These are phyloP conservation scores for Paralagenidium karlingii DNA, from an alignment of 352 stramenopile genomes.

Conservation along the genomic window DNA sequence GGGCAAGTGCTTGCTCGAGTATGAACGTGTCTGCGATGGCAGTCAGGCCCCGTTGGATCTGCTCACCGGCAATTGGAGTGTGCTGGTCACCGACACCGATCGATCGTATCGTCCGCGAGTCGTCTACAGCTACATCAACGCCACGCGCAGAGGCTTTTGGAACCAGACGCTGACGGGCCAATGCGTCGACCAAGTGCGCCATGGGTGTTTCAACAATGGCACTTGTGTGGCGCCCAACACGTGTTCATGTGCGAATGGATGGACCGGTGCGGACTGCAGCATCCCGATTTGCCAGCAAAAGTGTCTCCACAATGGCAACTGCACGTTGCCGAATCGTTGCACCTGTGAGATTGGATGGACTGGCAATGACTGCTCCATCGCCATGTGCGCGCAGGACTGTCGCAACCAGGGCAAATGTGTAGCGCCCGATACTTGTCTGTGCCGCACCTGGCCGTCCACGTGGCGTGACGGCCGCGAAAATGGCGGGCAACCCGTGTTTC, in stretches of 20 bases:
- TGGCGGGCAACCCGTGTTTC: conserved; percentile 85
- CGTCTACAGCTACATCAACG: conserved; percentile 51
- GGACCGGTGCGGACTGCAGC: conserved; percentile 68
- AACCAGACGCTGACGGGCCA: conserved; percentile 30
- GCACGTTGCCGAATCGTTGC: conserved; percentile 85
- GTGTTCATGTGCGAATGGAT: conserved; percentile 70
- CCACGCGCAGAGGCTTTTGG: conserved; percentile 42
- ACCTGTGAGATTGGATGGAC: conserved; percentile 88
- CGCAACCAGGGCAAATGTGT: conserved; percentile 69
- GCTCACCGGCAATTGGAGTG: conserved; percentile 5
- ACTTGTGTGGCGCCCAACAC: conserved; percentile 83
- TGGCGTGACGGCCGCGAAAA: conserved; percentile 87
- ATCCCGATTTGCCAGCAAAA: conserved; percentile 55
- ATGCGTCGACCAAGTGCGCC: conserved; percentile 88
- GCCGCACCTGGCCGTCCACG: conserved; percentile 75
- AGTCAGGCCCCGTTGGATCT: conserved; percentile 20
- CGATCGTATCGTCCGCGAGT: conserved; percentile 80
- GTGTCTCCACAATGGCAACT: conserved; percentile 82
- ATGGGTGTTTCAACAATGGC: conserved; percentile 95
- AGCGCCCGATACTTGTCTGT: conserved; percentile 80
- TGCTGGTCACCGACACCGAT: conserved; percentile 86
- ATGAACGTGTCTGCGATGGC: conserved; percentile 62
- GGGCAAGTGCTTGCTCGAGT: conserved; percentile 90
- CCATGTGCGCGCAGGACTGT: conserved; percentile 88
- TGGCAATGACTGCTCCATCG: conserved; percentile 73